These are phyloP conservation scores for Tilletia horrida DNA, from an alignment of 1,284 basidiomycete genomes.

Conservation along the genomic window DNA sequence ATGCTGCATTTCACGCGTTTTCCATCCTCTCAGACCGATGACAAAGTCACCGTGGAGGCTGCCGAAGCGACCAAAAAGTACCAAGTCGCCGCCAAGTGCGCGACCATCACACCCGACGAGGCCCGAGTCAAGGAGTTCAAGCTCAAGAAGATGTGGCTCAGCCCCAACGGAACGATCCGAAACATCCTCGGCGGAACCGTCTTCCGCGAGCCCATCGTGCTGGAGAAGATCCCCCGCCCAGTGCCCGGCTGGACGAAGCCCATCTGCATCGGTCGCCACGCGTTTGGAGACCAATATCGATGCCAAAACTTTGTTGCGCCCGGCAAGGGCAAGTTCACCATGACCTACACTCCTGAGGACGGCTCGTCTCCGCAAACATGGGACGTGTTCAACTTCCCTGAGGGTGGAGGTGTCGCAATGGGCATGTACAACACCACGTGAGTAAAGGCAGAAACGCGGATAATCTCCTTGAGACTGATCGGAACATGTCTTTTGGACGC, in stretches of 20 bases:
- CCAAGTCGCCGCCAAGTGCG: constrained; percentile 64
- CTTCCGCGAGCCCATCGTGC: constrained; percentile 96
- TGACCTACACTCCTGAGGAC: constrained; percentile 46
- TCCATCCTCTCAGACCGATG: constrained; percentile 68
- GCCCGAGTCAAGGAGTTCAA: constrained; percentile 78
- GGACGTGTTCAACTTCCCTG: constrained; percentile 49
- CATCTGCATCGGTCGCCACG: constrained; percentile 93
- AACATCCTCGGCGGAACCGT: constrained; percentile 97
- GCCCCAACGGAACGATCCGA: constrained; percentile 62
- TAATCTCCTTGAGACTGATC: neutral
- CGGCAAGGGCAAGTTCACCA: constrained; percentile 48
- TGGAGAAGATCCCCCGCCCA: constrained; percentile 82
- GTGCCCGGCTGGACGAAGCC: constrained; percentile 89
- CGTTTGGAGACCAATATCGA: constrained; percentile 81
- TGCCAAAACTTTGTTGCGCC: constrained; percentile 52
- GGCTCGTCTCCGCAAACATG: constrained; percentile 34
- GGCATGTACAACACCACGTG: constrained; percentile 55
- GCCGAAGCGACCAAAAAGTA: constrained; percentile 68
- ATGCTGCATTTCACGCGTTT: constrained; percentile 5
- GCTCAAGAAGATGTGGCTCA: constrained; percentile 81
- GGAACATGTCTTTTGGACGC: too few species aligned
- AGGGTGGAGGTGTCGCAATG: constrained; percentile 57
- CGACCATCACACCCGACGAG: constrained; percentile 97
- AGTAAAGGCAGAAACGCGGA: neutral
- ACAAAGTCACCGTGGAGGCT: constrained; percentile 86